phyloP scores from a whole-genome alignment of 352 stramenopile genomes.

The Phytophthora idaei region DNA sequence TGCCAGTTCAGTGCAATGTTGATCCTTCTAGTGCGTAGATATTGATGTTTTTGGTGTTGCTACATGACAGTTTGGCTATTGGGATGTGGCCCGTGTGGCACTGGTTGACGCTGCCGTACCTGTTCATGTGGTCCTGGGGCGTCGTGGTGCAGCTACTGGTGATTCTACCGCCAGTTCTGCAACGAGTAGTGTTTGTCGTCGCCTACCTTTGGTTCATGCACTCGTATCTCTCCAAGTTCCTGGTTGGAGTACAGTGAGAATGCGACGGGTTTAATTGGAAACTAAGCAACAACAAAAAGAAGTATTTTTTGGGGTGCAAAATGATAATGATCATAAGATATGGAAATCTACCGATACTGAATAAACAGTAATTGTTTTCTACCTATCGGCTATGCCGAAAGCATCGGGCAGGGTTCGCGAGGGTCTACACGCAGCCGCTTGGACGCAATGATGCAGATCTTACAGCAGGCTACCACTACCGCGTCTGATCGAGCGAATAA shows the following conservation, averaged over 20 bases:
- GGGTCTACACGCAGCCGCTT: slow-evolving; percentile 37
- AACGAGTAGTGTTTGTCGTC: slow-evolving; percentile 64
- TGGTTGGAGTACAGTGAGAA: slow-evolving; percentile 16
- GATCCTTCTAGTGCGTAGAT: background rate
- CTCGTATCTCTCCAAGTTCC: slow-evolving; percentile 55
- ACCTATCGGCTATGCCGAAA: slow-evolving; percentile 3
- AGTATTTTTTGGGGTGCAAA: background rate
- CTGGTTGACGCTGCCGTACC: slow-evolving; percentile 73
- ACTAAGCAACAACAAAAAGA: background rate
- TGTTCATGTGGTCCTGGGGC: slow-evolving; percentile 88
- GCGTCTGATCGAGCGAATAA: slow-evolving; percentile 33
- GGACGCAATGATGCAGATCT: slow-evolving; percentile 42
- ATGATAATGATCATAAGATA: background rate
- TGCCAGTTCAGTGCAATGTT: slow-evolving; percentile 2
- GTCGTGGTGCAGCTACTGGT: slow-evolving; percentile 74
- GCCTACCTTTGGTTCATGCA: slow-evolving; percentile 83
- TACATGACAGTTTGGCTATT: slow-evolving; percentile 54
- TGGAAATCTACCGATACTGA: background rate
- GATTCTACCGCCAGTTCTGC: slow-evolving; percentile 60
- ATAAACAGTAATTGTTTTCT: too few relatives aligned
- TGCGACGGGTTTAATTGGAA: background rate
- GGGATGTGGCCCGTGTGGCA: slow-evolving; percentile 80
- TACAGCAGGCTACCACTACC: slow-evolving; percentile 41
- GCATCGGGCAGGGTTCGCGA: slow-evolving; percentile 39
- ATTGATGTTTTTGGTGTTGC: slow-evolving; percentile 1